phyloP scores from a whole-genome alignment of 1,284 basidiomycete species.

The Cyathus pygmaeus region DNA sequence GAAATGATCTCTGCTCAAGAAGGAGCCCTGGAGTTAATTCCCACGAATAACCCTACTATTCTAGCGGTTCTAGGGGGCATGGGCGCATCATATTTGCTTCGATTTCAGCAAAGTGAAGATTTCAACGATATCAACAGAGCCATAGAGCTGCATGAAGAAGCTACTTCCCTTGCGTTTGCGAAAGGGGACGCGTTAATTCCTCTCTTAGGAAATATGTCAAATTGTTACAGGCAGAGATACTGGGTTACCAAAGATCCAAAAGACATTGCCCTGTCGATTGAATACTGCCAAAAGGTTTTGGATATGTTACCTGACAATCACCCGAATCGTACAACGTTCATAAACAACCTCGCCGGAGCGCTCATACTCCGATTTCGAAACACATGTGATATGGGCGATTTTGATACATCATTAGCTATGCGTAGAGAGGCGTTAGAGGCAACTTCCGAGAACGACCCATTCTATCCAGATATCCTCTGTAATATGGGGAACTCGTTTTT shows the following conservation, averaged over 20 bases:
- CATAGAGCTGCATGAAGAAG: neutral
- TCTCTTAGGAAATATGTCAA: neutral
- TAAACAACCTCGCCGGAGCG: constrained; percentile 15
- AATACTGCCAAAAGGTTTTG: neutral
- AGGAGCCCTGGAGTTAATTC: no score
- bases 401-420: constrained; percentile 10
- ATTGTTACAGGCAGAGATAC: neutral
- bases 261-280: constrained; percentile 6
- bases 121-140: neutral
- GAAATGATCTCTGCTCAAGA: no score
- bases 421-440: constrained; percentile 4
- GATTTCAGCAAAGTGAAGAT: constrained; percentile 5
- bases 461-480: constrained; percentile 2
- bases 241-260: neutral
- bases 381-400: constrained; percentile 12
- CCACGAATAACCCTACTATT: no score
- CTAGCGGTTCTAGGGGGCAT: no score
- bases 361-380: neutral
- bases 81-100: no score
- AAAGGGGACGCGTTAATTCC: neutral
- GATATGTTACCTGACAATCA: neutral
- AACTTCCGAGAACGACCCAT: constrained; percentile 6
- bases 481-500: constrained; percentile 15
- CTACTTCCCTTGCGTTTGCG: neutral
- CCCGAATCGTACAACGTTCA: neutral